Evolutionary conservation across 306 rosid genomes (phyloP).

Genomic region (Cicer bijugum): DNA sequence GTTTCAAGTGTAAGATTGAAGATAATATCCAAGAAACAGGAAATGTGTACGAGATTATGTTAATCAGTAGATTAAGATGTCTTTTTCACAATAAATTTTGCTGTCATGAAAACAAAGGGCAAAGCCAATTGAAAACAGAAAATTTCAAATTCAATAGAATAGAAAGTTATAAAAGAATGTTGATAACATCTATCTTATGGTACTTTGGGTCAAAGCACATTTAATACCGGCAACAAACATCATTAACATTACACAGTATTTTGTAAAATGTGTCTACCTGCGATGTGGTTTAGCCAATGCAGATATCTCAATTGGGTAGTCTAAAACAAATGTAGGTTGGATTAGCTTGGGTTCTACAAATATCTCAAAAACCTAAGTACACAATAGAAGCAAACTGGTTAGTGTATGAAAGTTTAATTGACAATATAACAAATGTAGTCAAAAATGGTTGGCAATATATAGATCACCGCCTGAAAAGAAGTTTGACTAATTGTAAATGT

Average conservation of each 20-base stretch:
- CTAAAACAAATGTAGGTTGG: constrained; percentile 97
- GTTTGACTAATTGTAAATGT: background rate
- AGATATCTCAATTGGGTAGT: constrained; percentile 95
- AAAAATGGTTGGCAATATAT: background rate
- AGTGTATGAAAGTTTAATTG: constrained; percentile 32
- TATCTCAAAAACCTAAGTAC: constrained; percentile 80
- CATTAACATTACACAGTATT: constrained; percentile 24
- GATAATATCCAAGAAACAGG: constrained; percentile 30
- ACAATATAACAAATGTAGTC: constrained; percentile 22
- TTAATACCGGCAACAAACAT: constrained; percentile 19
- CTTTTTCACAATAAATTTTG: too few relatives aligned
- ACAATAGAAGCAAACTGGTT: constrained; percentile 39
- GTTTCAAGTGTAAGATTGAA: constrained; percentile 44
- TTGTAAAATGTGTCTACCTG: constrained; percentile 59
- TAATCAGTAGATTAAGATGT: too few relatives aligned
- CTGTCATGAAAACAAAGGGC: too few relatives aligned
- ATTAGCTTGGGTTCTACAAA: constrained; percentile 86
- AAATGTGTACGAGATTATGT: background rate
- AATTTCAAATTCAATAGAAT: too few relatives aligned
- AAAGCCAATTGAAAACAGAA: too few relatives aligned
- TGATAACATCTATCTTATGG: too few relatives aligned
- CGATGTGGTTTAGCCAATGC: constrained; percentile 96
- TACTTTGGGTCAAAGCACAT: constrained; percentile 20
- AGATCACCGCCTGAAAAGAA: constrained; percentile 8
- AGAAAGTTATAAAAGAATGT: too few relatives aligned